Percentiles rank a stretch among this genome's conserved stretches.
These are phyloP conservation scores for Panellus pusillus DNA, from an alignment of 768 basidiomycete species.

Conservation along the genomic window DNA sequence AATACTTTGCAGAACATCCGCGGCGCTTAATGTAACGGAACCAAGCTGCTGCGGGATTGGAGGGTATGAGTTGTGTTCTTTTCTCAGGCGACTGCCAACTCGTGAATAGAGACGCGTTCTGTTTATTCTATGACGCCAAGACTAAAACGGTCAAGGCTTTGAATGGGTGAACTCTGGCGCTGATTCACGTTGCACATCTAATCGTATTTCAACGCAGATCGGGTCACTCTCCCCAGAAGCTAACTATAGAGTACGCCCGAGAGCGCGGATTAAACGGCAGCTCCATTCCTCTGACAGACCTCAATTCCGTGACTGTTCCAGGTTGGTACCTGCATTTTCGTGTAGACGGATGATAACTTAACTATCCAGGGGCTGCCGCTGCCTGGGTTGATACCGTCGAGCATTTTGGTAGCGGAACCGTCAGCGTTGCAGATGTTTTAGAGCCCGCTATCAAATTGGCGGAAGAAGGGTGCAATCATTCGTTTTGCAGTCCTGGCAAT, in stretches of 20 bases:
- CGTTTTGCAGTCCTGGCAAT: neutral
- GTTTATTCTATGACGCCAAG: conserved; percentile 86
- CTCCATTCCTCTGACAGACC: conserved; percentile 73
- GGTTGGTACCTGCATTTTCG: conserved; percentile 37
- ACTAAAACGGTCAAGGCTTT: conserved; percentile 81
- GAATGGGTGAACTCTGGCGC: conserved; percentile 53
- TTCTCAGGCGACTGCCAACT: conserved; percentile 4
- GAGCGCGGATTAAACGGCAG: conserved; percentile 65
- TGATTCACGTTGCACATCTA: neutral
- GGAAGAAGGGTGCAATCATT: conserved; percentile 69
- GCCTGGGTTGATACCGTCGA: conserved; percentile 93
- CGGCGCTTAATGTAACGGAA: conserved; percentile 90
- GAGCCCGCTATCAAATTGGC: conserved; percentile 90
- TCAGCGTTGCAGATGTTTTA: conserved; percentile 66
- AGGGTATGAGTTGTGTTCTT: conserved; percentile 49
- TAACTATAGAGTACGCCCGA: conserved; percentile 73
- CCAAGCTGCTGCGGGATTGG: conserved; percentile 91
- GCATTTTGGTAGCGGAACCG: conserved; percentile 74
- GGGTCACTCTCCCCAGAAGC: conserved; percentile 78
- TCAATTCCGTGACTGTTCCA: conserved; percentile 92
- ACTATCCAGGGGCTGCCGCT: conserved; percentile 75
- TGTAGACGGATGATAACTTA: conserved; percentile 14
- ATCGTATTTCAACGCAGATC: conserved; percentile 37
- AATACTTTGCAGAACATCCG: conserved; percentile 50
- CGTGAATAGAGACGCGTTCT: conserved; percentile 75